Percentiles rank a stretch among this genome's conserved stretches.
phyloP scores from a whole-genome alignment of 176 grass and related monocot species.

The Dendrocalamus sinicus region DNA sequence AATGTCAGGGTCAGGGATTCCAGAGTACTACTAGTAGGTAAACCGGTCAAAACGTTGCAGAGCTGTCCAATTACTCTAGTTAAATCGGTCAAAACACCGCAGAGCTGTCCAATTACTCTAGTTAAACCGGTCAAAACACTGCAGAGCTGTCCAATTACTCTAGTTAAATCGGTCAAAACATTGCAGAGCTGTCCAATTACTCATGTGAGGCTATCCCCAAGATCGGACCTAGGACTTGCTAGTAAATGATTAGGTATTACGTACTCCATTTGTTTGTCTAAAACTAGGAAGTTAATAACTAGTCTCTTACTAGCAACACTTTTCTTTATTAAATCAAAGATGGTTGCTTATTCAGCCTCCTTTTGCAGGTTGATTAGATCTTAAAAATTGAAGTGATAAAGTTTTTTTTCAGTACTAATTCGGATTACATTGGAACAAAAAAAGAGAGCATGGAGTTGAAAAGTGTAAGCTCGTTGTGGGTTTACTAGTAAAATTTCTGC shows the following conservation, averaged over 20 bases:
- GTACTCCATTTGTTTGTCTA: background rate
- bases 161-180: background rate
- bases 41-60: background rate
- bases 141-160: background rate
- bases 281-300: background rate
- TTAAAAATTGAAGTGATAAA: background rate
- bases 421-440: too few relatives aligned
- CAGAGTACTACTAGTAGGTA: background rate
- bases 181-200: background rate
- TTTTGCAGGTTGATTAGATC: background rate
- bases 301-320: background rate
- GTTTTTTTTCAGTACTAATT: background rate
- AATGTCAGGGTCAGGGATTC: constrained; percentile 27
- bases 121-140: background rate
- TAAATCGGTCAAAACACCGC: background rate
- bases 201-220: background rate
- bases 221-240: background rate
- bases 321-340: background rate
- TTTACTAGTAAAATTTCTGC: too few relatives aligned
- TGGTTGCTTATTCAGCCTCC: background rate
- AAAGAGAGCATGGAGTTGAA: background rate
- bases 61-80: background rate
- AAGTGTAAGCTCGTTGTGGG: too few relatives aligned
- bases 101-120: background rate
- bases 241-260: background rate